Percentiles rank a stretch among this genome's conserved stretches.
These are phyloP conservation scores for Saccharomycopsis babjevae DNA, from an alignment of 805 yeast species.

Conservation along the genomic window DNA sequence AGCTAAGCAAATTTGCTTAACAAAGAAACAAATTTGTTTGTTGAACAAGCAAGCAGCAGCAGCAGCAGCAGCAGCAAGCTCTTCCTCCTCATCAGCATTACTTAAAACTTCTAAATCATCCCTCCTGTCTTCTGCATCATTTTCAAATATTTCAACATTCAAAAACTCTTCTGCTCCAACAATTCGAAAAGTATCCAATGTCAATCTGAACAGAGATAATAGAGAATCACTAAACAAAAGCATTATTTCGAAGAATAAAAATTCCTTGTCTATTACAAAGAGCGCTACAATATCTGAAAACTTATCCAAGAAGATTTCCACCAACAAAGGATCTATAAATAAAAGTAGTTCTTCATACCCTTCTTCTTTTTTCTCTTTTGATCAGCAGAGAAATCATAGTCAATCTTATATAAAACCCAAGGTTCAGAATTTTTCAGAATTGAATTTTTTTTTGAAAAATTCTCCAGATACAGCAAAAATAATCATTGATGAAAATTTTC, in stretches of 20 bases:
- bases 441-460: not conserved
- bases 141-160: not conserved
- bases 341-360: not conserved
- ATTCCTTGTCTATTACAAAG: not conserved
- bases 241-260: not conserved
- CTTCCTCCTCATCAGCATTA: not conserved
- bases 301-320: not conserved
- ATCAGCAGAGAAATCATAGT: not conserved
- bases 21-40: not conserved
- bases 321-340: not conserved
- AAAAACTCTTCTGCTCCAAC: not conserved
- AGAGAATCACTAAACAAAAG: not conserved
- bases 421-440: not conserved
- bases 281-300: not conserved
- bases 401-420: not conserved
- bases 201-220: not conserved
- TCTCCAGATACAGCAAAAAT: not conserved
- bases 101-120: not conserved
- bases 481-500: not conserved
- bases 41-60: not conserved
- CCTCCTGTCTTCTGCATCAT: not conserved
- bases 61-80: not conserved
- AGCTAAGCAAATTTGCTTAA: not conserved
- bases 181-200: not conserved
- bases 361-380: not conserved